These are phyloP conservation scores for Geranium brycei DNA, from an alignment of 345 rosid genomes.

Conservation along the genomic window DNA sequence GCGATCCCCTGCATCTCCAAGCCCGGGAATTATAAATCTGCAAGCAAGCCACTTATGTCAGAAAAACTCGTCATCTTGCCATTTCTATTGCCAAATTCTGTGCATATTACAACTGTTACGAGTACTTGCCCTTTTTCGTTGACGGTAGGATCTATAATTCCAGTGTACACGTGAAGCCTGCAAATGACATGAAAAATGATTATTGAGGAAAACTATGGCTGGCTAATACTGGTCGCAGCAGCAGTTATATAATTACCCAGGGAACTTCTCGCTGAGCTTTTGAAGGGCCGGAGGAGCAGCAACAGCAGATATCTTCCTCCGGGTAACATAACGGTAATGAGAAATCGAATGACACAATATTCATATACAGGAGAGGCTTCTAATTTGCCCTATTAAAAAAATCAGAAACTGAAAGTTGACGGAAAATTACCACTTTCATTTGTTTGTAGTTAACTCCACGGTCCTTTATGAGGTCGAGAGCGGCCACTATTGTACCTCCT, in stretches of 20 bases:
- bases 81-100: neutral
- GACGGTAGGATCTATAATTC: constrained; percentile 73
- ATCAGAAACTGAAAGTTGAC: neutral
- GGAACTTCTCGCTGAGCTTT: constrained; percentile 84
- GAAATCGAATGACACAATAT: too few relatives aligned
- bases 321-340: too few relatives aligned
- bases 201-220: too few relatives aligned
- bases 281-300: constrained; percentile 92
- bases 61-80: neutral
- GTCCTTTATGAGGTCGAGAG: constrained; percentile 53
- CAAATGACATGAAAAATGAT: too few relatives aligned
- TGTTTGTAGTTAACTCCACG: constrained; percentile 59
- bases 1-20: constrained; percentile 97
- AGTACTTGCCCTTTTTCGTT: constrained; percentile 73
- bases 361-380: neutral
- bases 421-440: constrained; percentile 86
- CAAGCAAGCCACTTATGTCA: neutral
- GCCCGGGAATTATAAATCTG: constrained; percentile 92
- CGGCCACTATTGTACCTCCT: constrained; percentile 86
- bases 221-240: neutral
- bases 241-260: too few relatives aligned
- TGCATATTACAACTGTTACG: too few relatives aligned
- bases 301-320: constrained; percentile 81
- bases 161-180: constrained; percentile 72
- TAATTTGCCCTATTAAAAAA: neutral